Conservation (phyloP, 106 monocot genomes). For the Dioscorea alata region DNA sequence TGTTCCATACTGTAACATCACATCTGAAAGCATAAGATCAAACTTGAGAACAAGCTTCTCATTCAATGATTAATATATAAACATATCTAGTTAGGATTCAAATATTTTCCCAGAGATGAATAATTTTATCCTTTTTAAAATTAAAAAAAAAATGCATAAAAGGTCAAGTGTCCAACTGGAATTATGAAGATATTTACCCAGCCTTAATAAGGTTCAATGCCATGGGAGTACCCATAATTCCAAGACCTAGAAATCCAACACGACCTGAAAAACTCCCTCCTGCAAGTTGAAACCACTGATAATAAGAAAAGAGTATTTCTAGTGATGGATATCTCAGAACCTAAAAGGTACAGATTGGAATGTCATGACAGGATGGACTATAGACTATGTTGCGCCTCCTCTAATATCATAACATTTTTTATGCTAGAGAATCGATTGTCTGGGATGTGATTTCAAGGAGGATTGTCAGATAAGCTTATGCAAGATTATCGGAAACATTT, state of each 20-base stretch:
- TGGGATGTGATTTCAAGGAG: too few species aligned
- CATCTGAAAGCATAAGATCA: conserved; percentile 28
- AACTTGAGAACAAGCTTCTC: neutral
- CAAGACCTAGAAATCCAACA: conserved; percentile 89
- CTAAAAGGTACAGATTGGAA: neutral
- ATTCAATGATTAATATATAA: too few species aligned
- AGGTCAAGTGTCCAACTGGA: too few species aligned
- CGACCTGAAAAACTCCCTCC: conserved; percentile 32
- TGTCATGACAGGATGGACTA: neutral
- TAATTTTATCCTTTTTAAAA: too few species aligned
- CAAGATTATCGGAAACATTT: too few species aligned
- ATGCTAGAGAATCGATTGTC: neutral
- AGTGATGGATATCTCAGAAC: neutral
- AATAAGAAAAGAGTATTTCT: neutral
- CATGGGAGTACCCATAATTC: conserved; percentile 94
- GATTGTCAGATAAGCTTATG: too few species aligned
- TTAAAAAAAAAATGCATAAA: too few species aligned
- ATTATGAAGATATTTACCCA: conserved; percentile 33
- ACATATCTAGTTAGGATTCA: too few species aligned
- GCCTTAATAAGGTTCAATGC: conserved; percentile 81
- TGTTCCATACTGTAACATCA: conserved; percentile 89
- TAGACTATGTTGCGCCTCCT: too few species aligned
- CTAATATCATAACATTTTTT: neutral
- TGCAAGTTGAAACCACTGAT: conserved; percentile 6
- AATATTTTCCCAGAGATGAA: too few species aligned